phyloP scores from a whole-genome alignment of 2,329 filamentous ascomycete genomes.

The Paecilomyces fulvus region DNA sequence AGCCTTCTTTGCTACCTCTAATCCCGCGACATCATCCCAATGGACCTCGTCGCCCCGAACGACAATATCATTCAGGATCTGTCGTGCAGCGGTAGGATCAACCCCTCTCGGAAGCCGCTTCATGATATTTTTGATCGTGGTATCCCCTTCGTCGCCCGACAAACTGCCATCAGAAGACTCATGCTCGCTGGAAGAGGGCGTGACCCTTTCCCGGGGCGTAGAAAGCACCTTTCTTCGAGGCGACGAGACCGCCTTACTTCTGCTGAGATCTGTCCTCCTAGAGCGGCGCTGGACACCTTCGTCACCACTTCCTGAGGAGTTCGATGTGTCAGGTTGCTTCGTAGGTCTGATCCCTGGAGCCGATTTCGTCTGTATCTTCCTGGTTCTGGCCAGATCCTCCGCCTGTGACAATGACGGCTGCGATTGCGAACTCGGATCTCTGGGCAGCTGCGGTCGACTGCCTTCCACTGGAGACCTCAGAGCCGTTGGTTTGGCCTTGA shows the following conservation, averaged over 20 bases:
- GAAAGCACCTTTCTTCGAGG: background rate
- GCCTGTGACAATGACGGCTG: background rate
- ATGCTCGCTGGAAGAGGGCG: slow-evolving; percentile 36
- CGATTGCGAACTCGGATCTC: background rate
- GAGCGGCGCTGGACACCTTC: slow-evolving; percentile 19
- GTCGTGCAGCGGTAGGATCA: slow-evolving; percentile 72
- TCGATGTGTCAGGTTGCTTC: background rate
- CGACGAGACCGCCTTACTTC: background rate
- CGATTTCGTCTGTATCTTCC: slow-evolving; percentile 12
- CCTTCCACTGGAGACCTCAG: slow-evolving; percentile 14
- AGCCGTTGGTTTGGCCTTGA: slow-evolving; percentile 31
- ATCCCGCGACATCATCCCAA: slow-evolving; percentile 86
- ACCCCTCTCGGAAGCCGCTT: slow-evolving; percentile 74
- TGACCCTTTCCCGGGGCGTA: slow-evolving; percentile 19
- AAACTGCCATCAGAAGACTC: slow-evolving; percentile 39
- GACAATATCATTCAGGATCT: slow-evolving; percentile 94
- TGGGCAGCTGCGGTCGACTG: background rate
- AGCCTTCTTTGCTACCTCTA: slow-evolving; percentile 83
- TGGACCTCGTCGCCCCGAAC: slow-evolving; percentile 89
- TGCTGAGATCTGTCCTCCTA: slow-evolving; percentile 13
- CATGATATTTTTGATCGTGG: slow-evolving; percentile 56
- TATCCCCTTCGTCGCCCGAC: slow-evolving; percentile 45
- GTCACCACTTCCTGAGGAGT: slow-evolving; percentile 27
- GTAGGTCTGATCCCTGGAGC: slow-evolving; percentile 8
- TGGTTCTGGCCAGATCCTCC: slow-evolving; percentile 1